Base-by-base conservation (phyloP, 176 grass and related monocot genomes). In the Triticum aestivum region DNA sequence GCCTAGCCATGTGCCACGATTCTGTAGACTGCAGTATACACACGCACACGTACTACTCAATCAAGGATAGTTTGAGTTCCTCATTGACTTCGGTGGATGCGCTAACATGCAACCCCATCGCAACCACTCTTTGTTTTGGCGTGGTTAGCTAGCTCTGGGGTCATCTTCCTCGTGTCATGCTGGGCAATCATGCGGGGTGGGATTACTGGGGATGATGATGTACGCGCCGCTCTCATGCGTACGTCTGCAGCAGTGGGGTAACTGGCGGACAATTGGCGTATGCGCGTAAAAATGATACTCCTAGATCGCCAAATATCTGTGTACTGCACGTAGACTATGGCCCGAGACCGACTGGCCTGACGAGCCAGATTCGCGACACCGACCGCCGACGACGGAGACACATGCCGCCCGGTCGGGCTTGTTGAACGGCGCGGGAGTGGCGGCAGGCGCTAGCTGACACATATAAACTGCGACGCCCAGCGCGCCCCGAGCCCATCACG, bases 1-100 rank as follows among this genome's bases (percentile, higher is more conserved):
- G 0, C 41, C 23, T 59, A 87, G 17, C 79, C 72, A 88, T 88
- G 79, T 88, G 79, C 72, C 62, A 6, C 47, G 72, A 69, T 83
- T 77, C 79, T 75, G 65, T 34, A 66, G 56, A 1, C 64, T 66
- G 6, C 2, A 15, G 52, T 56, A 20, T 12, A 5, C 52, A 21
- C 17, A 56, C 17, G 2, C 17, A 20, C 17, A 7, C 15, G 23
- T 26, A 29, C 21, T 15, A 30, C 21, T 30, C 12, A 9, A 51
- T 27, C 42, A 38, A 2, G 11, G 24, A 73, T 45, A 1, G 5
- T 3, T 15, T 12, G 39, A 74, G 71, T 74, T 26, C 24, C 7
- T 3, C 20, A 21, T 59, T 59, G 56, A 59, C 56, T 59, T 59
- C 9, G 2, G 6, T 9, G 56, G 56, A 21, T 54, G 51, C 51